These are phyloP conservation scores for Cyclostephanos invisitatus DNA, from an alignment of 108 stramenopile genomes.

Conservation along the genomic window DNA sequence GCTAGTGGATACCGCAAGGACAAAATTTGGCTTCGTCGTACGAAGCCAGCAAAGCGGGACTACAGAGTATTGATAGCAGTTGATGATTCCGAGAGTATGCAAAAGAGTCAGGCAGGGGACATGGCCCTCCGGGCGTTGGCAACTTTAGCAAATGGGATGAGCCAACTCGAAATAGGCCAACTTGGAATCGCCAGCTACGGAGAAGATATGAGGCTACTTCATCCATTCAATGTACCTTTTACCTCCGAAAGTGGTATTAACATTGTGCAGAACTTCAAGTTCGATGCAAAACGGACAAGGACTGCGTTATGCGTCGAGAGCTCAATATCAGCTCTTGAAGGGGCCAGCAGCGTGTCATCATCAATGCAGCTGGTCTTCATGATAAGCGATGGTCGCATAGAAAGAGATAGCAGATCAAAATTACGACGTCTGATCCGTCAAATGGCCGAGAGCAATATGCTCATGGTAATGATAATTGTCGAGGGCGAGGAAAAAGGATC, in stretches of 20 bases:
- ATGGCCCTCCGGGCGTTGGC: slow-evolving; percentile 91
- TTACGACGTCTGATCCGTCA: slow-evolving; percentile 87
- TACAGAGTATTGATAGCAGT: slow-evolving; percentile 96
- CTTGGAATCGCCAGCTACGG: slow-evolving; percentile 94
- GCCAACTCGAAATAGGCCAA: slow-evolving; percentile 95
- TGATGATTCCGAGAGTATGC: slow-evolving; percentile 98
- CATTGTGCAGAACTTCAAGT: slow-evolving; percentile 81
- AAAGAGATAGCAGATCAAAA: slow-evolving; percentile 84
- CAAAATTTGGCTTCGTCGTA: slow-evolving; percentile 99
- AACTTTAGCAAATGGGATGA: slow-evolving; percentile 89
- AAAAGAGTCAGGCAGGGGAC: slow-evolving; percentile 87
- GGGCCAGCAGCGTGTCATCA: slow-evolving; percentile 52
- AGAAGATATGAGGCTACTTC: slow-evolving; percentile 87
- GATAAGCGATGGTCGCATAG: slow-evolving; percentile 95
- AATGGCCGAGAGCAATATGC: slow-evolving; percentile 88
- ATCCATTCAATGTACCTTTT: slow-evolving; percentile 88
- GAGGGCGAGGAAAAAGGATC: slow-evolving; percentile 63
- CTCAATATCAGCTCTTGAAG: slow-evolving; percentile 74
- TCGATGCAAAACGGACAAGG: slow-evolving; percentile 88
- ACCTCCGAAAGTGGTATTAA: slow-evolving; percentile 87
- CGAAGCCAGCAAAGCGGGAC: slow-evolving; percentile 97
- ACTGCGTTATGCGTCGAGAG: slow-evolving; percentile 89
- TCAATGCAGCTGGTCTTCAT: slow-evolving; percentile 93
- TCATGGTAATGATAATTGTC: slow-evolving; percentile 94
- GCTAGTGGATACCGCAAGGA: slow-evolving; percentile 98